These are phyloP conservation scores for Fusarium sarcochroum DNA, from an alignment of 2,329 filamentous ascomycete genomes.

Conservation along the genomic window DNA sequence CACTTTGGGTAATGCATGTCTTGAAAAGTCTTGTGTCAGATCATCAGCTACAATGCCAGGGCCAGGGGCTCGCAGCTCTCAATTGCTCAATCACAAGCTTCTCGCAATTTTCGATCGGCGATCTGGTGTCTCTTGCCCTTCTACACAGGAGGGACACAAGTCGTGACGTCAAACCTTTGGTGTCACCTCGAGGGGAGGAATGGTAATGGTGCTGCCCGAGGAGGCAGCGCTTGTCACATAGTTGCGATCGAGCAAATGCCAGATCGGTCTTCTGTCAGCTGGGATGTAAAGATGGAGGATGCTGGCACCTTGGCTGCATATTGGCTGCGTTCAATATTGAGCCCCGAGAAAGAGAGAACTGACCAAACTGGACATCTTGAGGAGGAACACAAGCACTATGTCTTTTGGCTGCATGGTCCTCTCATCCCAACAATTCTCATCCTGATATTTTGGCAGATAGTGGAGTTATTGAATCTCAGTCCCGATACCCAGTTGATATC, in stretches of 20 bases:
- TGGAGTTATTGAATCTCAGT: background rate
- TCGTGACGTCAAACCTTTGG: constrained; percentile 26
- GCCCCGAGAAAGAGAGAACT: background rate
- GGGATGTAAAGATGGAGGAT: constrained; percentile 11
- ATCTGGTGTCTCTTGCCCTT: constrained; percentile 15
- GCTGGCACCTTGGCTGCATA: constrained; percentile 22
- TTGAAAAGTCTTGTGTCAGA: constrained; percentile 25
- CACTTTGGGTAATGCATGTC: constrained; percentile 29
- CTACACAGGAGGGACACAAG: constrained; percentile 1
- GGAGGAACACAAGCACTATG: background rate
- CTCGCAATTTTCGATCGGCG: constrained; percentile 20
- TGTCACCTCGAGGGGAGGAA: constrained; percentile 26
- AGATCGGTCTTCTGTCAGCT: constrained; percentile 10
- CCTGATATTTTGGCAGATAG: background rate
- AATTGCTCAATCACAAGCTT: constrained; percentile 19
- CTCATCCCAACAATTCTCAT: background rate
- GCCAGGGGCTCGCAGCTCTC: constrained; percentile 20
- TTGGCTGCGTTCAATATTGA: constrained; percentile 14
- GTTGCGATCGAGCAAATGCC: constrained; percentile 11
- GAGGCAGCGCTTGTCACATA: constrained; percentile 16
- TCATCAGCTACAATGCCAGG: constrained; percentile 20
- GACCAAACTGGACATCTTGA: background rate
- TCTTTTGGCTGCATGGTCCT: background rate
- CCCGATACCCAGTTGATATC: background rate
- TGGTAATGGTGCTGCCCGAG: constrained; percentile 22